A percentile compares a stretch with the other conserved stretches of the same genome.
Evolutionary conservation across 1,284 basidiomycete species (phyloP).

Genomic region (Acaromyces ingoldii): DNA sequence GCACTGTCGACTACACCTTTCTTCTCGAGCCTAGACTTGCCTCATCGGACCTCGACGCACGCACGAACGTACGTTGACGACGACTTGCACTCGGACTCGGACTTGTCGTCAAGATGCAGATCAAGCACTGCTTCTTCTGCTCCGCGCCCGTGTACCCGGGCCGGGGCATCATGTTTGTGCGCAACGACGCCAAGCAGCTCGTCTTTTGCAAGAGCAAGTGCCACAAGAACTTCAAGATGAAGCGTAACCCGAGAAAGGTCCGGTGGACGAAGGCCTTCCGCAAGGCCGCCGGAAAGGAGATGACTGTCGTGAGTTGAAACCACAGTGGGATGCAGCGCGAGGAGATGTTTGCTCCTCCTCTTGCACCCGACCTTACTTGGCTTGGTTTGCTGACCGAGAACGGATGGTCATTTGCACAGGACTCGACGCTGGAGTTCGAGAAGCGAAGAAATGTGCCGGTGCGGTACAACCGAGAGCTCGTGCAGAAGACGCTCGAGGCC

Average conservation of each 20-base stretch:
- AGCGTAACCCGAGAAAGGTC: slow-evolving; percentile 97
- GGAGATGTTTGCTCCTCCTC: neutral
- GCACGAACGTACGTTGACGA: no score
- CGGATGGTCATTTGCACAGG: slow-evolving; percentile 46
- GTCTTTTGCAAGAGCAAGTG: slow-evolving; percentile 54
- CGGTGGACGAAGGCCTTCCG: slow-evolving; percentile 99
- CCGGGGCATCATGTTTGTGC: slow-evolving; percentile 57
- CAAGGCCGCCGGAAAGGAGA: slow-evolving; percentile 97
- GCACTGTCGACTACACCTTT: no score
- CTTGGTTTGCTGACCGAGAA: neutral
- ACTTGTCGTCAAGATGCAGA: slow-evolving; percentile 50
- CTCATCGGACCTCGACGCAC: no score
- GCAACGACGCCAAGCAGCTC: slow-evolving; percentile 47
- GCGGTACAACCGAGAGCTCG: slow-evolving; percentile 90
- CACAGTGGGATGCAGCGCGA: neutral
- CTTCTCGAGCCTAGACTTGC: no score
- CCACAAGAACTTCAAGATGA: slow-evolving; percentile 71
- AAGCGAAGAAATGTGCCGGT: slow-evolving; percentile 97
- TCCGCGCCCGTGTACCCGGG: slow-evolving; percentile 91
- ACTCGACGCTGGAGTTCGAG: slow-evolving; percentile 98
- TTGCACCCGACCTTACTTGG: neutral
- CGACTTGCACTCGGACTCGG: no score
- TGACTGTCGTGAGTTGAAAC: slow-evolving; percentile 69
- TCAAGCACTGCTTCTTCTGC: slow-evolving; percentile 60
- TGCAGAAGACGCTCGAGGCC: slow-evolving; percentile 90